A percentile compares a stretch with the other conserved stretches of the same genome.
Evolutionary conservation across 169 alveolate genomes (phyloP).

Genomic region (Babesia ovata): DNA sequence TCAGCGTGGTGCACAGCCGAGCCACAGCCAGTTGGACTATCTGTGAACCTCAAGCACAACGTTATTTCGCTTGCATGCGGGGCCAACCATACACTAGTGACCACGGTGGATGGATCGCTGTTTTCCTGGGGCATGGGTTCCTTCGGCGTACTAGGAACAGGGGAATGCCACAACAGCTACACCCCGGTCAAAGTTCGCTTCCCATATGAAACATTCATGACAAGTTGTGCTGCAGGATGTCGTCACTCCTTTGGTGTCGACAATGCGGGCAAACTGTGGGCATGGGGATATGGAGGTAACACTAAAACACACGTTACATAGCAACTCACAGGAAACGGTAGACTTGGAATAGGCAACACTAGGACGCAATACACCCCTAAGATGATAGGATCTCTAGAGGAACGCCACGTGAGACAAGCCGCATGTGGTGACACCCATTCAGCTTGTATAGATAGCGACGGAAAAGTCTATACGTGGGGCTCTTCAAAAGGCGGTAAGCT

Average conservation of each 20-base stretch:
- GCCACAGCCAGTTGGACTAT: slow-evolving; percentile 75
- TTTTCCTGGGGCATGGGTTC: slow-evolving; percentile 82
- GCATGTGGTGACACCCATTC: slow-evolving; percentile 87
- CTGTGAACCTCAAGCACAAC: slow-evolving; percentile 55
- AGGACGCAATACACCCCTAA: slow-evolving; percentile 68
- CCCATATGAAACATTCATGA: slow-evolving; percentile 50
- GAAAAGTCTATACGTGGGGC: slow-evolving; percentile 88
- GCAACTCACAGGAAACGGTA: slow-evolving; percentile 70
- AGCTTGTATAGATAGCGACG: slow-evolving; percentile 83
- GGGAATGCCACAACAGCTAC: slow-evolving; percentile 63
- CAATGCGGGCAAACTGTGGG: slow-evolving; percentile 63
- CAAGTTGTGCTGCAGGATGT: slow-evolving; percentile 70
- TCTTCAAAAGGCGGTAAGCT: slow-evolving; percentile 80
- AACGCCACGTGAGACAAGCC: slow-evolving; percentile 62
- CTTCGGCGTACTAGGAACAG: slow-evolving; percentile 84
- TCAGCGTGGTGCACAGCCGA: slow-evolving; percentile 80
- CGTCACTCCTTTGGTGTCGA: slow-evolving; percentile 76
- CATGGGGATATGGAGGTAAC: slow-evolving; percentile 82
- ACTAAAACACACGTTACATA: too few species aligned
- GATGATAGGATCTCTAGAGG: slow-evolving; percentile 53
- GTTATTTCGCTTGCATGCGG: slow-evolving; percentile 81
- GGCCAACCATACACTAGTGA: slow-evolving; percentile 77
- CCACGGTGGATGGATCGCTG: slow-evolving; percentile 73
- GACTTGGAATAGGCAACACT: slow-evolving; percentile 82
- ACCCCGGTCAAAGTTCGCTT: slow-evolving; percentile 73